Percentiles rank a stretch among this genome's conserved stretches.
Conservation (phyloP, 495 filamentous ascomycete genomes). For the Penicillium bovifimosum region DNA sequence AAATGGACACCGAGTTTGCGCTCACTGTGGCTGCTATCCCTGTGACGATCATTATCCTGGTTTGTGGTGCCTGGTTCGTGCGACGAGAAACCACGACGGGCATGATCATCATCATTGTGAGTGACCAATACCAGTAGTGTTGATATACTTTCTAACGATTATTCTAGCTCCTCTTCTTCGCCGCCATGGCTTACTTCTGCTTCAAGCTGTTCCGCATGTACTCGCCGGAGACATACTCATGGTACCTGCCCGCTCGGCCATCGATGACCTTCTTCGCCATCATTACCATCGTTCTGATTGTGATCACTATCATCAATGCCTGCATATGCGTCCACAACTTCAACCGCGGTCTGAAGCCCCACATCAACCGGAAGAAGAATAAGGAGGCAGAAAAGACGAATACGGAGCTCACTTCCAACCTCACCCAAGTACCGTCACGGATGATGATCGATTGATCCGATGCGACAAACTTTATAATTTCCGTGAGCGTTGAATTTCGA, state of each 20-base stretch:
- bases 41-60: conserved; percentile 79
- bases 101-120: conserved; percentile 69
- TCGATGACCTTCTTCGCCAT: conserved; percentile 89
- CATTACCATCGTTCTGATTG: conserved; percentile 81
- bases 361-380: conserved; percentile 63
- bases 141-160: conserved; percentile 15
- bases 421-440: conserved; percentile 51
- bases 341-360: conserved; percentile 80
- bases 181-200: conserved; percentile 88
- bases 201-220: conserved; percentile 99
- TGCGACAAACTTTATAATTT: conserved; percentile 10
- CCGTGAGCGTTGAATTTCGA: conserved; percentile 12
- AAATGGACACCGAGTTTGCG: conserved; percentile 66
- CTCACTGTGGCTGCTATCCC: conserved; percentile 87
- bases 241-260: conserved; percentile 68
- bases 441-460: conserved; percentile 81
- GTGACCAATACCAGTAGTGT: conserved; percentile 15
- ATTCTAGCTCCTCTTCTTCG: conserved; percentile 70
- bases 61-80: conserved; percentile 78
- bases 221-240: conserved; percentile 40
- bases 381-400: conserved; percentile 60
- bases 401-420: conserved; percentile 59
- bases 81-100: conserved; percentile 74
- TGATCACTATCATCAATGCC: conserved; percentile 85
- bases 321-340: conserved; percentile 87